Base-by-base conservation (phyloP, 805 yeast species). In the Candida nanaspora region DNA sequence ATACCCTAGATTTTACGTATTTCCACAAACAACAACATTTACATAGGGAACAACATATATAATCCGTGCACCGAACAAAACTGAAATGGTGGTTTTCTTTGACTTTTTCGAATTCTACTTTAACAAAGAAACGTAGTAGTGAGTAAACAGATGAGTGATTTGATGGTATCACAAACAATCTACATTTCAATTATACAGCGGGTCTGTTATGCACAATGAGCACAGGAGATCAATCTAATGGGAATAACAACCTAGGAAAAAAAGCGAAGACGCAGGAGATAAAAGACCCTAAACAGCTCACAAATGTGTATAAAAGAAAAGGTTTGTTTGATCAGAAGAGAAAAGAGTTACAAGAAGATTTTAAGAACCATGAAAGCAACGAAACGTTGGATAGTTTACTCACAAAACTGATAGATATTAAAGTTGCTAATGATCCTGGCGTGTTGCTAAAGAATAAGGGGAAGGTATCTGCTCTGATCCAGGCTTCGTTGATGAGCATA, bases 251-350 rank as follows among this genome's bases (percentile, higher is more conserved):
- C 11, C 7, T 11, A 23, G 7, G 10, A 8, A 23, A 11, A 8
- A 23, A 7, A 23, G 31, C 31, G 9, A 28, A 15, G 6, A 28
- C 8, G 23, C 16, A 13, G 3, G 40, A 53, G 51, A 37, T 68
- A 67, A 48, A 74, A 69, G 64, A 68, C 42, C 68, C 74, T 25
- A 64, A 63, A 35, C 64, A 64, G 25, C 53, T 75, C 15, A 57
- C 68, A 1, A 57, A 56, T 1, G 53, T 59, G 13, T 75, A 69
- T 53, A 75, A 75, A 54, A 69, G 69, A 43, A 62, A 64, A 33
- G 81, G 81, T 0, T 41, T 62, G 1, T 75, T 75, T 46, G 80
- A 75, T 48, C 50, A 60, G 21, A 70, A 66, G 41, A 49, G 81
- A 33, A 65, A 61, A 42, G 47, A 51, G 6, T 56, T 74, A 8